phyloP scores from a whole-genome alignment of 768 basidiomycete genomes.

The Amanita brunnescens region DNA sequence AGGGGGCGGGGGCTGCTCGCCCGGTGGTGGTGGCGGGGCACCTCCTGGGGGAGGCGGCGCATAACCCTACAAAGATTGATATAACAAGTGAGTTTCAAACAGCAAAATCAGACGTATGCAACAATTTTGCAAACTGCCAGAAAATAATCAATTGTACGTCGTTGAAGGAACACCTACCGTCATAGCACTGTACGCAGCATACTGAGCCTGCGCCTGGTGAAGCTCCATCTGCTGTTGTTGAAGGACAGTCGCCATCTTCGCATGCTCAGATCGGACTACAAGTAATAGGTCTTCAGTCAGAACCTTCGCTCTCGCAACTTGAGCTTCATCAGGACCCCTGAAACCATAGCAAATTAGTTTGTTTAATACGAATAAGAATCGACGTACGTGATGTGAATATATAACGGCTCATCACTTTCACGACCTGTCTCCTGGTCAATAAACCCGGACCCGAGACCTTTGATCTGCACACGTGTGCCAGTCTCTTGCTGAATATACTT shows the following conservation, averaged over 20 bases:
- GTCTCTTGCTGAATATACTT: constrained; percentile 98
- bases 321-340: constrained; percentile 76
- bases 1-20: constrained; percentile 36
- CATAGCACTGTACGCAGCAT: constrained; percentile 63
- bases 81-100: constrained; percentile 4
- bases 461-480: constrained; percentile 93
- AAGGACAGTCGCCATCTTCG: constrained; percentile 59
- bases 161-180: constrained; percentile 32
- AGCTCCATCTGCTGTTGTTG: constrained; percentile 81
- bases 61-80: constrained; percentile 25
- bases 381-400: constrained; percentile 83
- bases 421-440: constrained; percentile 72
- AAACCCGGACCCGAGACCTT: constrained; percentile 91
- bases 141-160: not conserved
- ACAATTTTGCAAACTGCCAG: constrained; percentile 4
- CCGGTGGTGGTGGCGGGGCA: constrained; percentile 47
- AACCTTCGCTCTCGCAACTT: constrained; percentile 80
- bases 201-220: constrained; percentile 76
- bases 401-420: constrained; percentile 86
- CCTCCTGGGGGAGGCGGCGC: constrained; percentile 43
- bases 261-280: constrained; percentile 84
- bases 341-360: not conserved
- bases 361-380: not conserved
- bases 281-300: constrained; percentile 83
- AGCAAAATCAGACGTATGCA: constrained; percentile 1